phyloP scores from a whole-genome alignment of 2,329 filamentous ascomycete genomes.

The Penicillium fuscoglaucum region DNA sequence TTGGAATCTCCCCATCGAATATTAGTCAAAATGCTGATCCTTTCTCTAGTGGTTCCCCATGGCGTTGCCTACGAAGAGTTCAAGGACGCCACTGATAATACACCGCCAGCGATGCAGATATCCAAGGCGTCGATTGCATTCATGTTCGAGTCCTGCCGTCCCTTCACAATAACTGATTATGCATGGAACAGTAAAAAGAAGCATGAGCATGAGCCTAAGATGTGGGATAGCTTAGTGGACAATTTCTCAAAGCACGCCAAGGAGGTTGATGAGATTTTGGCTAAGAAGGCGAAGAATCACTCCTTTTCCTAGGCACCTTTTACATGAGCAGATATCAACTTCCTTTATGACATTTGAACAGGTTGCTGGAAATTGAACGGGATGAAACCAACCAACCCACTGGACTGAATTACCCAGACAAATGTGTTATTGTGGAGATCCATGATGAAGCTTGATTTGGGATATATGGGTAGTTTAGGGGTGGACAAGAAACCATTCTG shows the following conservation, averaged over 20 bases:
- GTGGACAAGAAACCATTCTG: too few relatives aligned
- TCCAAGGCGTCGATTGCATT: slow-evolving; percentile 37
- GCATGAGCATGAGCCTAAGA: slow-evolving; percentile 51
- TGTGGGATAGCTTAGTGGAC: slow-evolving; percentile 58
- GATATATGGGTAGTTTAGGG: too few relatives aligned
- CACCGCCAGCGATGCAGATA: slow-evolving; percentile 33
- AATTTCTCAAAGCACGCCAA: slow-evolving; percentile 52
- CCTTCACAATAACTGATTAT: slow-evolving; percentile 39
- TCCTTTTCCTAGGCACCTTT: slow-evolving; percentile 12
- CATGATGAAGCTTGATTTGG: neutral
- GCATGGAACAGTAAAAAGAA: slow-evolving; percentile 41
- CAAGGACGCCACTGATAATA: slow-evolving; percentile 30
- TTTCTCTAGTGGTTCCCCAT: slow-evolving; percentile 35
- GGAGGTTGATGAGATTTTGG: slow-evolving; percentile 50
- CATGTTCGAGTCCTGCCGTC: slow-evolving; percentile 39
- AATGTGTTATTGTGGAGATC: neutral
- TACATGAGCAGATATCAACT: neutral
- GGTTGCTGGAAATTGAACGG: neutral
- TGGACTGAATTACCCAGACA: neutral
- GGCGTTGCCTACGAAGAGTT: slow-evolving; percentile 40
- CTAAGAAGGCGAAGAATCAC: slow-evolving; percentile 28
- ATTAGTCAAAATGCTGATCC: slow-evolving; percentile 8
- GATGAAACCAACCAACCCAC: neutral
- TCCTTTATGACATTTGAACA: neutral
- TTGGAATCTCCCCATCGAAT: neutral